Conservation (phyloP, 306 rosid species). For the Vicia faba region DNA sequence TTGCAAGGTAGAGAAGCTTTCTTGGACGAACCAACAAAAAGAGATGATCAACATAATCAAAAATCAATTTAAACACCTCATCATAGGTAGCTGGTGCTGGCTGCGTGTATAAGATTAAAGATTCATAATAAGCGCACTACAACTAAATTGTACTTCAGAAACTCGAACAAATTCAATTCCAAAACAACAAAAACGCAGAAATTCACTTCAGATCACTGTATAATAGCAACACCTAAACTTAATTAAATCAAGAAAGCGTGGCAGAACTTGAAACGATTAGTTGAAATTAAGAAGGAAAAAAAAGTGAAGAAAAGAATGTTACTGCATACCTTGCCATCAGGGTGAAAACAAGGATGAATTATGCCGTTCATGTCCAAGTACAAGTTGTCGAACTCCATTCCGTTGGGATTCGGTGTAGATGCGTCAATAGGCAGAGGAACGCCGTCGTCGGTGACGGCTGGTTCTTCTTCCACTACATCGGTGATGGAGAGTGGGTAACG, state of each 20-base stretch:
- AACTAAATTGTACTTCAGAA: background rate
- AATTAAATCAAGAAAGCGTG: background rate
- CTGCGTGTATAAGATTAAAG: constrained; percentile 51
- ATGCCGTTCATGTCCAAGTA: constrained; percentile 95
- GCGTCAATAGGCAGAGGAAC: constrained; percentile 49
- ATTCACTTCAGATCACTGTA: background rate
- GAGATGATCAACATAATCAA: constrained; percentile 84
- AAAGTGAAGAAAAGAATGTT: constrained; percentile 1
- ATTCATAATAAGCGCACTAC: constrained; percentile 20
- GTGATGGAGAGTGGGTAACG: constrained; percentile 80
- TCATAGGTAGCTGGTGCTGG: constrained; percentile 77
- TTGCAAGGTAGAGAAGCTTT: constrained; percentile 89
- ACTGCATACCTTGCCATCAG: constrained; percentile 73
- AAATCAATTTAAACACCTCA: constrained; percentile 76
- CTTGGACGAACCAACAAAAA: constrained; percentile 91
- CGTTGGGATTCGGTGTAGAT: constrained; percentile 87
- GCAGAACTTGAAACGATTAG: background rate
- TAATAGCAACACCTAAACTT: background rate
- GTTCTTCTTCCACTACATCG: constrained; percentile 81
- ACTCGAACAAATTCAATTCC: background rate
- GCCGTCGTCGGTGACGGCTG: constrained; percentile 41
- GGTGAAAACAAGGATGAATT: constrained; percentile 96
- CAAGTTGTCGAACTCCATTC: constrained; percentile 87
- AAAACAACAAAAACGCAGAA: background rate
- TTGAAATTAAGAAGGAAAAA: background rate